These are phyloP conservation scores for Colletotrichum endophyticum DNA, from an alignment of 2,329 filamentous ascomycete species.

Conservation along the genomic window DNA sequence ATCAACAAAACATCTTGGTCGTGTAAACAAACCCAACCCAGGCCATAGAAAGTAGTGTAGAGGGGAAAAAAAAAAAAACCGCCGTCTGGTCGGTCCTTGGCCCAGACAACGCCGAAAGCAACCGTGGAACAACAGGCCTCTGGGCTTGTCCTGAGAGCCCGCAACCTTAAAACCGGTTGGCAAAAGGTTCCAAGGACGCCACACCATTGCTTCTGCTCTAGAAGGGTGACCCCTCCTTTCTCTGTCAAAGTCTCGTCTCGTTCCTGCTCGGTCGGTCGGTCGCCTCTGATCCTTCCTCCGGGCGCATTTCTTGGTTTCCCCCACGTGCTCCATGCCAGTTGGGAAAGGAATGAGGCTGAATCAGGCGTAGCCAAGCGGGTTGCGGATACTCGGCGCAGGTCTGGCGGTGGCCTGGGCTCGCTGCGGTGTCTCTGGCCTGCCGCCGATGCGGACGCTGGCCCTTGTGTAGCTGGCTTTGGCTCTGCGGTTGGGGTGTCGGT, in stretches of 20 bases:
- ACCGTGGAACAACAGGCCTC: slow-evolving; percentile 1
- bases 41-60: not conserved
- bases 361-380: slow-evolving; percentile 26
- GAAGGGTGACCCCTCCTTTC: slow-evolving; percentile 13
- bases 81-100: not conserved
- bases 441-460: slow-evolving; percentile 16
- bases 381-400: slow-evolving; percentile 20
- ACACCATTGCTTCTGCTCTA: slow-evolving; percentile 19
- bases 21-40: slow-evolving; percentile 17
- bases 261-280: slow-evolving; percentile 7
- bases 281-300: slow-evolving; percentile 16
- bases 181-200: slow-evolving; percentile 4
- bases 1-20: slow-evolving; percentile 6
- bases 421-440: slow-evolving; percentile 17
- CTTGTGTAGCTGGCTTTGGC: slow-evolving; percentile 7
- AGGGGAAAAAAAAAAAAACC: not conserved
- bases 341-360: slow-evolving; percentile 34
- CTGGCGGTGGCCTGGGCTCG: slow-evolving; percentile 18
- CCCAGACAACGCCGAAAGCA: slow-evolving; percentile 12
- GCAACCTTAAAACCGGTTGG: slow-evolving; percentile 10
- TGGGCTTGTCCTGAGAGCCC: slow-evolving; percentile 14
- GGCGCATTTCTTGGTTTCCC: slow-evolving; percentile 15
- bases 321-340: slow-evolving; percentile 22
- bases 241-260: slow-evolving; percentile 8
- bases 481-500: not conserved